These are phyloP conservation scores for Carex myosuroides DNA, from an alignment of 176 grass and related monocot species.

Conservation along the genomic window DNA sequence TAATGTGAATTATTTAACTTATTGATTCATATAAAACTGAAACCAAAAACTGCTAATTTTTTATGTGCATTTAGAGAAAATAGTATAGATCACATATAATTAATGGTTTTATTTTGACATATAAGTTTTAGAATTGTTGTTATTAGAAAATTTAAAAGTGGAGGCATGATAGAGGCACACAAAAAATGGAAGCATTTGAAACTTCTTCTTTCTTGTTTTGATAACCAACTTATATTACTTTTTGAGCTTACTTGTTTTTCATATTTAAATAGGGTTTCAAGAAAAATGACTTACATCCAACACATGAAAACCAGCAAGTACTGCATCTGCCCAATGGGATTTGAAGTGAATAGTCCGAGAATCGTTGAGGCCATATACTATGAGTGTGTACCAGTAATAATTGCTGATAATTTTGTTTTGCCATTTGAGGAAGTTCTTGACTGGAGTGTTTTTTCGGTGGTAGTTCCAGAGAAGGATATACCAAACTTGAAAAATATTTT, in stretches of 20 bases:
- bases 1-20: too few species aligned
- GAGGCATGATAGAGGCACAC: too few species aligned
- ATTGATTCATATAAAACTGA: too few species aligned
- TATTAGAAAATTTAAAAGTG: too few species aligned
- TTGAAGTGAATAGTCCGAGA: slow-evolving; percentile 84
- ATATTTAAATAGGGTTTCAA: slow-evolving; percentile 33
- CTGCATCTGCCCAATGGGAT: slow-evolving; percentile 87
- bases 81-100: too few species aligned
- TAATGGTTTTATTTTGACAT: too few species aligned
- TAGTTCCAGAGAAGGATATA: slow-evolving; percentile 76
- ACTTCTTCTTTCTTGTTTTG: neutral
- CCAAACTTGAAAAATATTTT: slow-evolving; percentile 73
- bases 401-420: slow-evolving; percentile 84
- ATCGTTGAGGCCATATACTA: slow-evolving; percentile 83
- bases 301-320: slow-evolving; percentile 88
- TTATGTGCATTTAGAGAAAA: too few species aligned
- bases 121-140: too few species aligned
- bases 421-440: slow-evolving; percentile 65
- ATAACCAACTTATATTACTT: neutral
- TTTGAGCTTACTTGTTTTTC: neutral
- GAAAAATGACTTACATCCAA: slow-evolving; percentile 61
- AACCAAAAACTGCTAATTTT: too few species aligned
- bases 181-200: too few species aligned
- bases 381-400: slow-evolving; percentile 82
- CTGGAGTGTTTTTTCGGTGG: slow-evolving; percentile 62